Conservation (phyloP, 2,329 filamentous ascomycete genomes). For the Alternaria alternata region DNA sequence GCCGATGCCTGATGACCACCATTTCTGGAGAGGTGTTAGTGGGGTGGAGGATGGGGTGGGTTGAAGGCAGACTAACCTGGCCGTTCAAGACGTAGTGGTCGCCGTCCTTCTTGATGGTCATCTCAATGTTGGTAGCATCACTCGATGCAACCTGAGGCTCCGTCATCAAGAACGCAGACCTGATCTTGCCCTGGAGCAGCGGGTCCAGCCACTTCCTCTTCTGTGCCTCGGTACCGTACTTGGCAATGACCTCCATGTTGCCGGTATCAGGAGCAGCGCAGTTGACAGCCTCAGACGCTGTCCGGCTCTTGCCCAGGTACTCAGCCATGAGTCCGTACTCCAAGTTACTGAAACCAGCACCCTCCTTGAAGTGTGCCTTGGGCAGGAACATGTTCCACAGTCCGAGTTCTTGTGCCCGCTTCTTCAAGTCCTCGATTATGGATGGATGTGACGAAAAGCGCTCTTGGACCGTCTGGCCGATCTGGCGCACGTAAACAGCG, state of each 20-base stretch:
- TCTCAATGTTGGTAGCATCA: slow-evolving; percentile 91
- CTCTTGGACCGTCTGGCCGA: slow-evolving; percentile 72
- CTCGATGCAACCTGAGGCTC: slow-evolving; percentile 88
- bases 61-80: slow-evolving; percentile 60
- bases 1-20: slow-evolving; percentile 97
- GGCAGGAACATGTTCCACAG: slow-evolving; percentile 99
- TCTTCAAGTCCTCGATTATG: slow-evolving; percentile 89
- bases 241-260: slow-evolving; percentile 94
- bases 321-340: slow-evolving; percentile 99
- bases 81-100: slow-evolving; percentile 93
- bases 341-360: slow-evolving; percentile 91
- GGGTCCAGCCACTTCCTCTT: slow-evolving; percentile 85
- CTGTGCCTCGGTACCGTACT: slow-evolving; percentile 86
- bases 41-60: too few relatives aligned
- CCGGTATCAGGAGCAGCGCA: slow-evolving; percentile 91
- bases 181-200: slow-evolving; percentile 82
- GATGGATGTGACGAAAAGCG: slow-evolving; percentile 82
- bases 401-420: slow-evolving; percentile 79
- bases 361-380: slow-evolving; percentile 93
- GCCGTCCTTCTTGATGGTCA: slow-evolving; percentile 83
- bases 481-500: slow-evolving; percentile 78
- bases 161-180: slow-evolving; percentile 93
- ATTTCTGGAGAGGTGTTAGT: slow-evolving; percentile 79
- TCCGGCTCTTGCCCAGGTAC: slow-evolving; percentile 84
- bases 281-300: slow-evolving; percentile 78